Evolutionary conservation across 768 basidiomycete genomes (phyloP), one percentile per base, ranked within the genome.

Genomic region (Pleurotus platypus): DNA sequence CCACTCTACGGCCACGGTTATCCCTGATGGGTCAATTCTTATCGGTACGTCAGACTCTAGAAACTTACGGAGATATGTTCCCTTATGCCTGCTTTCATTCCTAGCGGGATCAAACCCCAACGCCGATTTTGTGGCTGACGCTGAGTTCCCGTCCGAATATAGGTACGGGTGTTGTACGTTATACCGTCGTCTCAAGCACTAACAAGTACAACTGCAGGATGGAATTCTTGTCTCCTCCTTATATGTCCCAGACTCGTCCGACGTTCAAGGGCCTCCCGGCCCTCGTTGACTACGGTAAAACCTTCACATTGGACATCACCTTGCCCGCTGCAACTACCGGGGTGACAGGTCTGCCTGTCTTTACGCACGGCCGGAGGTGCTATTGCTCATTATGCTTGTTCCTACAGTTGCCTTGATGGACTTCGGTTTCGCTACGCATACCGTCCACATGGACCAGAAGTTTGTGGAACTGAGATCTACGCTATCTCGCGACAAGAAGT

Each of bases 61-160:
- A 40, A 5, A 38, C 22, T 15, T 46, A 9, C 22, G 37, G n/a
- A 24, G 4, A 9, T 47, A 24, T 12, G 18, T 4, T 1, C 30
- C 15, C 46, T 18, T 18, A 18, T 18, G 18, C 18, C 18, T 24
- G 11, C 9, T 22, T 18, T 12, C 20, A 13, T 6, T 66, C 48
- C 59, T 68, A 61, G 77, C 77, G 11, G 79, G 78, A 3, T 78
- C 76, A 9, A 79, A 80, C 59, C 79, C 79, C 18, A 79, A 81
- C 51, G 56, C 54, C 51, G 66, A 66, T 49, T 27, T 27, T 8
- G 57, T 66, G 40, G 59, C 59, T 18, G 58, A 57, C 4, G 55
- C 46, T 39, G 55, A 58, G 56, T 67, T 56, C 22, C 55, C 71
- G 61, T 67, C 63, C 16, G 75, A 77, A 67, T 78, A 75, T 66